phyloP scores from a whole-genome alignment of 208 protist species.

The Novymonas esmeraldas region DNA sequence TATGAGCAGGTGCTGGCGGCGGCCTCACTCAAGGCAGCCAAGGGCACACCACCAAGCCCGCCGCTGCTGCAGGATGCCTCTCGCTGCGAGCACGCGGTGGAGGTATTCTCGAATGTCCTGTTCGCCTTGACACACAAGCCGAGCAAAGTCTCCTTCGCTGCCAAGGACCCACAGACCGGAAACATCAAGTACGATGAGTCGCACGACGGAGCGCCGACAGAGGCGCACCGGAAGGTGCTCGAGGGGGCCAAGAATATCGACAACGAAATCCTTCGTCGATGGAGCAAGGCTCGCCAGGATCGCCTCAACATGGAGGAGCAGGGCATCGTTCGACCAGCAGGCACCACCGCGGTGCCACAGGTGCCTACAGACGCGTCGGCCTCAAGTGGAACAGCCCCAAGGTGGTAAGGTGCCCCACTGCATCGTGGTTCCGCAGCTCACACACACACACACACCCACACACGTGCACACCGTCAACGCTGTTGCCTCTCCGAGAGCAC shows the following conservation, averaged over 20 bases:
- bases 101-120: conserved; percentile 53
- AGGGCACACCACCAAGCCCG: conserved; percentile 16
- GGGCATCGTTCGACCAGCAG: conserved; percentile 32
- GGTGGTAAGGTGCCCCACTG: no score
- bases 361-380: conserved; percentile 9
- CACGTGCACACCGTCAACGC: no score
- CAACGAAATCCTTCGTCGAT: conserved; percentile 51
- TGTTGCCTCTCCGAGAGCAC: no score
- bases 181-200: conserved; percentile 9
- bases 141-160: conserved; percentile 67
- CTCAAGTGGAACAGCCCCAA: conserved; percentile 51
- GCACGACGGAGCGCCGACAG: conserved; percentile 35
- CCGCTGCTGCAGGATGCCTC: conserved; percentile 45
- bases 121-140: conserved; percentile 81
- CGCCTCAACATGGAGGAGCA: conserved; percentile 46
- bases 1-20: conserved; percentile 36
- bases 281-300: conserved; percentile 42
- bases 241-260: conserved; percentile 43
- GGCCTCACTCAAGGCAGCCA: conserved; percentile 1
- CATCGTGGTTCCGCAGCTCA: no score
- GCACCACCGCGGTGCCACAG: not conserved
- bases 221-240: conserved; percentile 57
- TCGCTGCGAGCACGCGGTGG: conserved; percentile 67
- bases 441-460: no score
- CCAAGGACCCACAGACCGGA: conserved; percentile 2